Percentiles rank a stretch among this genome's conserved stretches.
phyloP scores from a whole-genome alignment of 2,329 filamentous ascomycete genomes.

The Trichothecium roseum region DNA sequence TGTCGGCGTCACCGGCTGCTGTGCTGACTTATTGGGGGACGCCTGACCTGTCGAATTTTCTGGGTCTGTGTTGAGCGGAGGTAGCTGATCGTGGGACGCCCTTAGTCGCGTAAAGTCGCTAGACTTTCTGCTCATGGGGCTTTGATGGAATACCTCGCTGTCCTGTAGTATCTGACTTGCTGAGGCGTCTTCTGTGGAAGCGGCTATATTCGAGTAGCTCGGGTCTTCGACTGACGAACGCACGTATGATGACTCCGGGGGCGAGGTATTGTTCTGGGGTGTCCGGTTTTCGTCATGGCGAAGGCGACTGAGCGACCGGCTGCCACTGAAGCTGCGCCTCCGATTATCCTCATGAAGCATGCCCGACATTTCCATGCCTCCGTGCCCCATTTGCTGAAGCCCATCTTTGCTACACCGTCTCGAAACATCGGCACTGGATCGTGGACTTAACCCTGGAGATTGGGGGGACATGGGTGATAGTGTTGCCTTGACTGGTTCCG shows the following conservation, averaged over 20 bases:
- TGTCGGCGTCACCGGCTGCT: slow-evolving; percentile 19
- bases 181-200: slow-evolving; percentile 69
- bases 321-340: slow-evolving; percentile 54
- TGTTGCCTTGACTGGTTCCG: slow-evolving; percentile 51
- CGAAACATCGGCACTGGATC: slow-evolving; percentile 41
- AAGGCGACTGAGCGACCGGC: slow-evolving; percentile 39
- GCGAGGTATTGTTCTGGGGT: slow-evolving; percentile 22
- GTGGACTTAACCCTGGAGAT: slow-evolving; percentile 36
- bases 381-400: slow-evolving; percentile 32
- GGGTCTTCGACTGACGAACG: slow-evolving; percentile 65
- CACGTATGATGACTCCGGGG: slow-evolving; percentile 60
- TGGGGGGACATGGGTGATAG: slow-evolving; percentile 40
- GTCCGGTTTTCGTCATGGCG: slow-evolving; percentile 28
- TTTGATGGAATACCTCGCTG: slow-evolving; percentile 80
- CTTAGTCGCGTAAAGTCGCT: slow-evolving; percentile 40
- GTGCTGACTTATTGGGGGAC: background rate
- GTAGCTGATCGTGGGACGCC: too few relatives aligned
- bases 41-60: background rate
- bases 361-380: slow-evolving; percentile 42
- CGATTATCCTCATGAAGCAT: slow-evolving; percentile 29
- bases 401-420: slow-evolving; percentile 43
- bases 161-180: slow-evolving; percentile 83
- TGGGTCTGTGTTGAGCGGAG: too few relatives aligned
- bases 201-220: slow-evolving; percentile 58
- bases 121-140: slow-evolving; percentile 30